A percentile compares a stretch with the other conserved stretches of the same genome.
These are phyloP conservation scores for Arabidopsis lyrata DNA, from an alignment of 441 rosid genomes.

Conservation along the genomic window DNA sequence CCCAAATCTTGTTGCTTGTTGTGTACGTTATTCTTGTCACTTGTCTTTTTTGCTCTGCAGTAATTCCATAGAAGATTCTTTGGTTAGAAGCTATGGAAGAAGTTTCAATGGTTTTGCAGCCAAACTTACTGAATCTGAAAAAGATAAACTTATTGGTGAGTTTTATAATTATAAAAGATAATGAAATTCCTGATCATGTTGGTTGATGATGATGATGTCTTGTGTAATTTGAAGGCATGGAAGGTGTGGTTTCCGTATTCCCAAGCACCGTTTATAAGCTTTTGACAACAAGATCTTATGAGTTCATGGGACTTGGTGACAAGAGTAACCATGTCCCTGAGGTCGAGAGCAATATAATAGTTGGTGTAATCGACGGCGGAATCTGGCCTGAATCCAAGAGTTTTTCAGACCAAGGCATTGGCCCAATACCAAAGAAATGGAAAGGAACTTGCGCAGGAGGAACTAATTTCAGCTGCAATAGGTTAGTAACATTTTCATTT, in stretches of 20 bases:
- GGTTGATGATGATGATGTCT: not conserved
- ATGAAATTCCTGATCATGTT: not conserved
- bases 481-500: slow-evolving; percentile 43
- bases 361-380: slow-evolving; percentile 67
- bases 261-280: slow-evolving; percentile 38
- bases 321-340: slow-evolving; percentile 21
- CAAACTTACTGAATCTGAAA: slow-evolving; percentile 47
- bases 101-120: slow-evolving; percentile 56
- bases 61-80: slow-evolving; percentile 47
- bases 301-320: slow-evolving; percentile 45
- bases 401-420: slow-evolving; percentile 50
- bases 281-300: slow-evolving; percentile 44
- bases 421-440: slow-evolving; percentile 68
- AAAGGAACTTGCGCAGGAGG: slow-evolving; percentile 61
- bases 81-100: slow-evolving; percentile 56
- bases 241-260: slow-evolving; percentile 45
- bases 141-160: slow-evolving; percentile 40
- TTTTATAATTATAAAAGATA: not conserved
- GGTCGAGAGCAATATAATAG: slow-evolving; percentile 44
- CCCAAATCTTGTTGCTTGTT: not conserved
- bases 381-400: slow-evolving; percentile 56
- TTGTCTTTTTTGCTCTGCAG: not conserved
- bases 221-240: slow-evolving; percentile 38
- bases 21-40: not conserved
- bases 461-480: slow-evolving; percentile 65